These are phyloP conservation scores for Pseudognaphalium luteoalbum DNA, from an alignment of 129 eudicot genomes.

Conservation along the genomic window DNA sequence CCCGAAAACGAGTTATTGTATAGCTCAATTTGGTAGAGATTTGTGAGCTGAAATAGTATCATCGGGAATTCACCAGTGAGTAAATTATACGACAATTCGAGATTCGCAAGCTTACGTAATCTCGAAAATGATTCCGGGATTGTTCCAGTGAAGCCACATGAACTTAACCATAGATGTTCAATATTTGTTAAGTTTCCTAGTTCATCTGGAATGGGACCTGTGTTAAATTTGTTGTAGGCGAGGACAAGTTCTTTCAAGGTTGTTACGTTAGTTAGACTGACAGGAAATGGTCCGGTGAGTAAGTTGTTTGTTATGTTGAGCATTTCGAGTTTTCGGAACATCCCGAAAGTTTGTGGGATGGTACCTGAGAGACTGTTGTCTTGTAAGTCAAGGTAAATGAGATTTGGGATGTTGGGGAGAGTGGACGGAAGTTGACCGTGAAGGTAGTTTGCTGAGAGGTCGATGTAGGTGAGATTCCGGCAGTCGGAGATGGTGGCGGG, in stretches of 20 bases:
- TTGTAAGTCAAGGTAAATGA: constrained; percentile 41
- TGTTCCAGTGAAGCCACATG: constrained; percentile 45
- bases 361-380: constrained; percentile 56
- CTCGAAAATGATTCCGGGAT: constrained; percentile 47
- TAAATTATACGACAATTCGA: constrained; percentile 59
- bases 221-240: constrained; percentile 57
- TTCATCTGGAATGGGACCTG: constrained; percentile 47
- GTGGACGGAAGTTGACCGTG: constrained; percentile 50
- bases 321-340: constrained; percentile 44
- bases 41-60: constrained; percentile 39
- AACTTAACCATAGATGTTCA: constrained; percentile 50
- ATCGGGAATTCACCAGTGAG: constrained; percentile 54
- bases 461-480: constrained; percentile 50
- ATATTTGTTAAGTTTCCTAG: constrained; percentile 56
- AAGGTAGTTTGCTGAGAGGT: constrained; percentile 57
- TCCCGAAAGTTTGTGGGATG: constrained; percentile 49
- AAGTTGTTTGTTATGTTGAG: constrained; percentile 41
- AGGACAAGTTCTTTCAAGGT: constrained; percentile 42
- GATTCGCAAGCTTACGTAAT: constrained; percentile 45
- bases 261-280: constrained; percentile 40
- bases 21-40: constrained; percentile 62
- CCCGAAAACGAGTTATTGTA: constrained; percentile 64
- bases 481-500: constrained; percentile 57
- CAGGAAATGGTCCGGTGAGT: constrained; percentile 55
- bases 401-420: constrained; percentile 44